Evolutionary conservation across 768 basidiomycete species (phyloP), one percentile per base, ranked within the genome.

Genomic region (Tephrocybe rancida): DNA sequence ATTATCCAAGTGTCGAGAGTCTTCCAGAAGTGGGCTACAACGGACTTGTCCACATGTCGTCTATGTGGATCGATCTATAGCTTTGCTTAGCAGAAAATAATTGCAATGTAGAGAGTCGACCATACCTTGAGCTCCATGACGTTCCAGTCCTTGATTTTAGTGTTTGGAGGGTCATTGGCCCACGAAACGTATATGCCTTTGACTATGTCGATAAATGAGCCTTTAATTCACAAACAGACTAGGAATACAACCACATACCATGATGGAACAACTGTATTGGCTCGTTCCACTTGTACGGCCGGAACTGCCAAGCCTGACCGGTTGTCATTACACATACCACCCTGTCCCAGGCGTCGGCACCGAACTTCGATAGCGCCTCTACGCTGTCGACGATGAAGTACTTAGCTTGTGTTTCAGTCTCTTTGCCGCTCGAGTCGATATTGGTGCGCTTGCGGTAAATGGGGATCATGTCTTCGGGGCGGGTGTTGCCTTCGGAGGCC

Each of bases 281-380:
- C 64, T 98, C 95, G 45, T 81, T 86, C 96, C 96, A 99, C 67
- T 96, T 95, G 74, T 98, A 98, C 16, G 92, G 89, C 52, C 87
- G 79, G 73, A 99, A 99, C 67, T 99, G 97, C 97, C 97, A 98
- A 27, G 90, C 88, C 61, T 98, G 96, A 1, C 97, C 97, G 0
- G 97, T 99, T 8, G 97, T 98, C 85, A 97, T 88, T 14, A 99
- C 96, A 60, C 95, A 97, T 3, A 97, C 88, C 4, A 99, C 97
- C 32, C 96, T 83, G 51, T 98, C 95, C 95, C 96, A 98, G 2
- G 93, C 90, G 55, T 97, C 95, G 3, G 88, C 78, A 4, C 90
- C 90, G 59, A 99, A 95, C 71, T 98, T 98, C 29, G 84, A 81
- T 21, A 99, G 74, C 1, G 96, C 94, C 61, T 99, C 96, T 0